Percentiles rank a stretch among this genome's conserved stretches.
phyloP scores from a whole-genome alignment of 1,284 basidiomycete genomes.

The Trichosporon asahii region DNA sequence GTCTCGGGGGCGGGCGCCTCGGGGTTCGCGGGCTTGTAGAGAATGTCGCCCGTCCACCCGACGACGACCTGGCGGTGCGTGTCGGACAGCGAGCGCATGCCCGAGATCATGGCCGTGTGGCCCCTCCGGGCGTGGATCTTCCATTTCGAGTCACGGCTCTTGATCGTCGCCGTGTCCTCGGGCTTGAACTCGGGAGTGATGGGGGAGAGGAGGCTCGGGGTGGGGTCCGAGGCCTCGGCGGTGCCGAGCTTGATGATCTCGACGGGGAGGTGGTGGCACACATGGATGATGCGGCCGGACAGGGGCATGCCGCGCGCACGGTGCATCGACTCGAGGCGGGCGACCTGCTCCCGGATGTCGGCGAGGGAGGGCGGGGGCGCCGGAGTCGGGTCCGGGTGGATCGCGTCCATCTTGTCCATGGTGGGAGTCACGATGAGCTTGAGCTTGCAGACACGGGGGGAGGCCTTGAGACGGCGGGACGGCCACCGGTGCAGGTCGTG shows the following conservation, averaged over 20 bases:
- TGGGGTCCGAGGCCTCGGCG: constrained; percentile 20
- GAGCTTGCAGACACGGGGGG: not conserved
- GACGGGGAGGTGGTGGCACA: constrained; percentile 58
- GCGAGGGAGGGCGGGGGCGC: constrained; percentile 41
- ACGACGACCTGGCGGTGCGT: constrained; percentile 87
- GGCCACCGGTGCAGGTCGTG: not conserved
- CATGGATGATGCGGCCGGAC: constrained; percentile 79
- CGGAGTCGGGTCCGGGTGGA: constrained; percentile 49
- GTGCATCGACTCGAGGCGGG: constrained; percentile 66
- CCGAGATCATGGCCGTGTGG: constrained; percentile 92
- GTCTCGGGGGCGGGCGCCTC: not conserved
- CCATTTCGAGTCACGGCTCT: constrained; percentile 59
- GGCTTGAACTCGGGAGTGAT: constrained; percentile 51
- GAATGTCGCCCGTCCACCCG: constrained; percentile 89
- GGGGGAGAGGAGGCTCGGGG: constrained; percentile 37
- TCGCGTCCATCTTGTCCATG: constrained; percentile 19
- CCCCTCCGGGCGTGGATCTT: constrained; percentile 75
- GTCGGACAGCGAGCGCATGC: constrained; percentile 76
- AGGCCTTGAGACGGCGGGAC: not conserved
- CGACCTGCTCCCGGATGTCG: constrained; percentile 53
- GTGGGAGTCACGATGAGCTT: not conserved
- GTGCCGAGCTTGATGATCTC: constrained; percentile 44
- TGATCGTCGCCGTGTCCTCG: constrained; percentile 40
- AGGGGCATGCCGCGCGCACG: constrained; percentile 65
- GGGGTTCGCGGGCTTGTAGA: constrained; percentile 37